phyloP scores from a whole-genome alignment of 108 stramenopile species.

The Nannochloropsis granulata region DNA sequence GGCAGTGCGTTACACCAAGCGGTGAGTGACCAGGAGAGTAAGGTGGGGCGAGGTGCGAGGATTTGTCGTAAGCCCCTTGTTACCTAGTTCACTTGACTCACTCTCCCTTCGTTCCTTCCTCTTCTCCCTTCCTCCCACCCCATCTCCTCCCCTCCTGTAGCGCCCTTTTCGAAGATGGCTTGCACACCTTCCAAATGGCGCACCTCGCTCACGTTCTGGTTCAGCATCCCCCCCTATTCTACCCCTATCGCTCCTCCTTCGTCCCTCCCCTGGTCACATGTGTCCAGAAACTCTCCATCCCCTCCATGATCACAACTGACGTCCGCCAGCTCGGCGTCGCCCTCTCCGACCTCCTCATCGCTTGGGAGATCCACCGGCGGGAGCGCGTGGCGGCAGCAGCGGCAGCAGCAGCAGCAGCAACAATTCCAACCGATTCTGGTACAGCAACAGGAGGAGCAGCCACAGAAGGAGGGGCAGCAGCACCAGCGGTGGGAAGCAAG shows the following conservation, averaged over 20 bases:
- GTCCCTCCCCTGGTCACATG: slow-evolving; percentile 60
- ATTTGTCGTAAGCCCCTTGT: no score
- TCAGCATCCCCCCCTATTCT: slow-evolving; percentile 51
- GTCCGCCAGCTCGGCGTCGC: slow-evolving; percentile 51
- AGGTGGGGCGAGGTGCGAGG: no score
- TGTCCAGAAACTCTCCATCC: neutral
- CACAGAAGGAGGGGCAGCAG: neutral
- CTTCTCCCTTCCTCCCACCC: neutral
- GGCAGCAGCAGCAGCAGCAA: neutral
- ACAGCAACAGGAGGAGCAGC: neutral
- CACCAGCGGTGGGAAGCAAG: neutral
- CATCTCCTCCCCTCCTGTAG: neutral
- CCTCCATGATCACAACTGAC: slow-evolving; percentile 35
- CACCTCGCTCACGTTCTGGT: slow-evolving; percentile 46
- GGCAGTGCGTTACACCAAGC: neutral
- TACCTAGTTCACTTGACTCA: no score
- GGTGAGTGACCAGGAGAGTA: neutral
- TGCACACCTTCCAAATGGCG: neutral
- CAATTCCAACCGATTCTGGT: neutral
- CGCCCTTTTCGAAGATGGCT: slow-evolving; percentile 73
- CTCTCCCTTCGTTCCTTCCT: no score
- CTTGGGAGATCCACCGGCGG: slow-evolving; percentile 49
- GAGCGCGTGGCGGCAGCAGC: slow-evolving; percentile 11
- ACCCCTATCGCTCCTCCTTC: slow-evolving; percentile 43
- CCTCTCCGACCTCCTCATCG: slow-evolving; percentile 58